Evolutionary conservation across 345 rosid genomes (phyloP), one percentile per base, ranked within the genome.

Genomic region (Brassica cretica): DNA sequence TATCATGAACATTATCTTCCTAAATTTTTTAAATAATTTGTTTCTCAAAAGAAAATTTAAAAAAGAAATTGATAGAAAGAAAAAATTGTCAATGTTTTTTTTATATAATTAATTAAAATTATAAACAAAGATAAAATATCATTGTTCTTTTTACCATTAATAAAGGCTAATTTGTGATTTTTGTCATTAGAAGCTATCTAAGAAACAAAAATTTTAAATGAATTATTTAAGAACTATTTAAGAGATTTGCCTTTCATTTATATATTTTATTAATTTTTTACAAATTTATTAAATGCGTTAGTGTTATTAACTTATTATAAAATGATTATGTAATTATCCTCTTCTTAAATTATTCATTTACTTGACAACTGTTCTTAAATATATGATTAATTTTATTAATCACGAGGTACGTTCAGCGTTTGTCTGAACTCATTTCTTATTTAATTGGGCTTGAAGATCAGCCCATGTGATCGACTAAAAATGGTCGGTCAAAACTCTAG

Each of bases 401-500:
- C 14, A 68, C 46, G 70, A 46, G 53, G 53, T 11, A 66, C 56
- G 44, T 39, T 6, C 15, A 25, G 51, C 6, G 8, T 44, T 44
- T 46, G 7, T 49, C 19, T 2, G 61, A 21, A 58, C 14, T 58
- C 41, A 61, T 12, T 61, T 61, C 58, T 19, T 46, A 21, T 32
- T 39, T 11, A 4, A 25, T 33, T 70, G 76, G 67, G 81, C 76
- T 71, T 55, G 18, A 71, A 29, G 66, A 49, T 39, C 49, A 65
- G 49, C 72, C 66, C 76, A 56, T 11, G 25, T 25, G 5, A 33
- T 11, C 55, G 4, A 49, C 64, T 5, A 27, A 49, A 59, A 55
- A 53, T 68, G 61, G 66, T 68, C 21, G 82, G 82, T 68, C 66
- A 27, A 61, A 49, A 68, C 18, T 79, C 49, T 35, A 21, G 70